Evolutionary conservation across 108 stramenopile species (phyloP), one percentile per base, ranked within the genome.

Genomic region (Chaetoceros muelleri): DNA sequence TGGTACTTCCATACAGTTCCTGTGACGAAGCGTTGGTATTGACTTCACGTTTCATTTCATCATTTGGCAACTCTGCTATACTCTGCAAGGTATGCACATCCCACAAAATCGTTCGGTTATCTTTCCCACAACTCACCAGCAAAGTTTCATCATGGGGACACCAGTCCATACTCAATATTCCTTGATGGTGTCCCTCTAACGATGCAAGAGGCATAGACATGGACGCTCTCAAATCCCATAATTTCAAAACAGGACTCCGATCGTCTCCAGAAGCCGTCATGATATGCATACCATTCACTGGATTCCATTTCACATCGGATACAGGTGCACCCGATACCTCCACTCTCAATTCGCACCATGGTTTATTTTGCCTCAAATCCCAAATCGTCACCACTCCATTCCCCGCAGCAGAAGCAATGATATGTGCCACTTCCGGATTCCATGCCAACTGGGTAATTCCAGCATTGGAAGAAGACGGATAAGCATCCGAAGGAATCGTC

Each of bases 71-170:
- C 48, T 98, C 96, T 34, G 82, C 89, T 49, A 96, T 88, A n/a
- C 90, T 72, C 65, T 75, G 64, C 13, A 85, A 53, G 16, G 82
- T 68, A 58, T 75, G 78, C 51, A 98, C 64, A 75, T 98, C 98
- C 98, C 98, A 98, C 18, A 98, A 62, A 30, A 97, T 72, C 3
- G 98, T 98, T 21, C 85, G 73, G 69, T 96, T 96, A 69, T 98
- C 98, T 69, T 94, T 95, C 20, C 86, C 95, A 63, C 87, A 90
- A 30, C 81, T 76, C 50, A 88, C 49, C 52, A 96, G 61, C 40
- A 93, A 49, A 17, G 84, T 70, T 40, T 94, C 78, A 71, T 96
- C 95, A 55, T 82, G 78, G 0, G 96, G 96, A 83, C 98, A 99
- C 98, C 98, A 99, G 29, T 73, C 74, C 58, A 95, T 69, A 48